phyloP scores from a whole-genome alignment of 1,139 yeast genomes.

The Saccharomyces hybrid region DNA sequence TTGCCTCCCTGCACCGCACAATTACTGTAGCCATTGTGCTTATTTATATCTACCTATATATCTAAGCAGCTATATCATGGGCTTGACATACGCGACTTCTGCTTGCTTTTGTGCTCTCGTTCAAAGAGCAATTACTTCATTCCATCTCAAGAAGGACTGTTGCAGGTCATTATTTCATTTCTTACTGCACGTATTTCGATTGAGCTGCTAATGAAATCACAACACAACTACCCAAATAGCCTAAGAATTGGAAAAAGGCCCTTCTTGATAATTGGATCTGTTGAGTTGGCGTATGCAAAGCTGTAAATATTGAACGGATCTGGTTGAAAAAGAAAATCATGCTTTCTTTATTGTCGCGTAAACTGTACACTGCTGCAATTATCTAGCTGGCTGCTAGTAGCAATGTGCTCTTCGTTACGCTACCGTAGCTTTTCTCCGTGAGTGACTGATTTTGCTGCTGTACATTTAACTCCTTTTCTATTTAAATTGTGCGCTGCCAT shows the following conservation, averaged over 20 bases:
- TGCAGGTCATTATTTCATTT: not conserved
- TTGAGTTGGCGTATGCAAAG: conserved; percentile 26
- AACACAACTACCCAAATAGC: conserved; percentile 31
- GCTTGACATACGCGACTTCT: not conserved
- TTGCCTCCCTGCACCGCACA: not conserved
- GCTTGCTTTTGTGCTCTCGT: not conserved
- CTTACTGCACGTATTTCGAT: conserved; percentile 18
- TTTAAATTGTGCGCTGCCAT: not conserved
- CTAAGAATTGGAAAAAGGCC: conserved; percentile 31
- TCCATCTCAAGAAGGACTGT: not conserved
- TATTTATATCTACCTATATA: not conserved
- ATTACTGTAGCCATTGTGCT: not conserved
- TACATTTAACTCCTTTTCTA: not conserved
- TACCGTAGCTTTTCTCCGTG: not conserved
- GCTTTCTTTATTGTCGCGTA: not conserved
- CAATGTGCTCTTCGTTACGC: not conserved
- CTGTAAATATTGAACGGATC: conserved; percentile 26
- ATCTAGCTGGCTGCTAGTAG: not conserved
- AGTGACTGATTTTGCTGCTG: not conserved
- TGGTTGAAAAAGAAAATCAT: conserved; percentile 28
- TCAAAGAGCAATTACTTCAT: not conserved
- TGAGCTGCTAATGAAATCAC: conserved; percentile 29
- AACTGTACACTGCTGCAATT: not conserved
- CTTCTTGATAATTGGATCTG: conserved; percentile 28
- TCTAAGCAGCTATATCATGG: not conserved